A percentile compares a stretch with the other conserved stretches of the same genome.
phyloP scores from a whole-genome alignment of 257 asterid species.

The Cynanchum wilfordii region DNA sequence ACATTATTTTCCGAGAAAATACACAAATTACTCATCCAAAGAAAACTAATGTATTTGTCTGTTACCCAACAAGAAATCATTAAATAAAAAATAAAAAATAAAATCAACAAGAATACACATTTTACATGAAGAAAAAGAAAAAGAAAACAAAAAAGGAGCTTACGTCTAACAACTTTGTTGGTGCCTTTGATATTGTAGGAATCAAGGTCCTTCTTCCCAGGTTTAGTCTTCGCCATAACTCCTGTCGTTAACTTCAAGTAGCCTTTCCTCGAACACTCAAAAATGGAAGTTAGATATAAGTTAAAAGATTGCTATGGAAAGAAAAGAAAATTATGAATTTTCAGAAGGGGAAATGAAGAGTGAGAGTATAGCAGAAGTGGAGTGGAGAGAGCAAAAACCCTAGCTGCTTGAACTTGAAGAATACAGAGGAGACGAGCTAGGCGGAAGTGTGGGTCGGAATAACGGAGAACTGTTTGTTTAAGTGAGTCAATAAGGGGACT shows the following conservation, averaged over 20 bases:
- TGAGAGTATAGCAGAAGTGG: not conserved
- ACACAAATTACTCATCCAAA: not conserved
- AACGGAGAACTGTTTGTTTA: not conserved
- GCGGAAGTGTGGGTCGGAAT: constrained; percentile 12
- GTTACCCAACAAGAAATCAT: not conserved
- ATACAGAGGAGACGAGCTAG: not conserved
- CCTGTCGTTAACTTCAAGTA: not conserved
- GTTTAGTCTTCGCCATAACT: constrained; percentile 93
- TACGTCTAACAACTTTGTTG: constrained; percentile 81
- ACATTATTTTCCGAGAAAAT: not conserved
- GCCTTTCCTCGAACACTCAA: not conserved
- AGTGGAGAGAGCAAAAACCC: constrained; percentile 16
- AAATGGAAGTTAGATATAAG: not conserved
- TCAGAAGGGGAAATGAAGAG: not conserved
- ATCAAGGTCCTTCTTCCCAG: constrained; percentile 88
- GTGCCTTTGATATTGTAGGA: constrained; percentile 84
- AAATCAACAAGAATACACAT: not conserved
- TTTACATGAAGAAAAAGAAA: not conserved
- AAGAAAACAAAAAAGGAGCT: not conserved
- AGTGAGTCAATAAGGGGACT: not conserved
- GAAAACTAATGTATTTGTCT: not conserved
- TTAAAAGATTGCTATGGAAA: too few relatives aligned
- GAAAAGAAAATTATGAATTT: not conserved
- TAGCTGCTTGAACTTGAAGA: constrained; percentile 16
- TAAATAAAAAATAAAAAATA: not conserved